Evolutionary conservation across 768 basidiomycete species (phyloP).

Genomic region (Trametes gibbosa): DNA sequence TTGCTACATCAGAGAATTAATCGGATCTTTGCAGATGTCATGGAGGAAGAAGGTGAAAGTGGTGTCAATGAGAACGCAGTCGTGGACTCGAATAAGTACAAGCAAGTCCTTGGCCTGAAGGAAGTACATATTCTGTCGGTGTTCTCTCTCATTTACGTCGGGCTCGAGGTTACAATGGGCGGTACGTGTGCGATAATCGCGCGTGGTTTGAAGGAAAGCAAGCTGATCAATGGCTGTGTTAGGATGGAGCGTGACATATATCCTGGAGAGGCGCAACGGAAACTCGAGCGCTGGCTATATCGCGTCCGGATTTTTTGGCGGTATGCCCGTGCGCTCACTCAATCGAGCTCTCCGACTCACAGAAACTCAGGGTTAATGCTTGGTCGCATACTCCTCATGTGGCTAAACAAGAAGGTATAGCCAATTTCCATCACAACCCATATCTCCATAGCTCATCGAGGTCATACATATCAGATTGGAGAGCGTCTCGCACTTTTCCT

Average conservation of each 20-base stretch:
- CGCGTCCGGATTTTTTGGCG: conserved; percentile 42
- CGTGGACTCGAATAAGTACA: conserved; percentile 29
- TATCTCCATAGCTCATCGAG: neutral
- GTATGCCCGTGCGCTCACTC: conserved; percentile 4
- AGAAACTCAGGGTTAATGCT: conserved; percentile 24
- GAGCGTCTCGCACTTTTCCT: conserved; percentile 28
- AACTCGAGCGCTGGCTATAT: conserved; percentile 40
- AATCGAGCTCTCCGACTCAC: neutral
- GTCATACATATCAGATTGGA: conserved; percentile 19
- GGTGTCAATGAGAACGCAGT: conserved; percentile 28
- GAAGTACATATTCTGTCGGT: conserved; percentile 39
- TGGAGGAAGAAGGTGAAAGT: conserved; percentile 26
- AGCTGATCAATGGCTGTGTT: neutral
- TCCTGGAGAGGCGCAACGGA: conserved; percentile 38
- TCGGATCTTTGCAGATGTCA: conserved; percentile 22
- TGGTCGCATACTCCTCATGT: conserved; percentile 22
- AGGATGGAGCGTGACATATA: conserved; percentile 48
- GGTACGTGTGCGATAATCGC: conserved; percentile 23
- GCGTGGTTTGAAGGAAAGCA: neutral
- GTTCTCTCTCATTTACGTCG: conserved; percentile 42
- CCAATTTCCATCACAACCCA: neutral
- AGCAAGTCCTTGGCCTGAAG: conserved; percentile 33
- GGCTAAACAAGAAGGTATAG: conserved; percentile 26
- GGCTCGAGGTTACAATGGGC: conserved; percentile 42
- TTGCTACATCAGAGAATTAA: neutral